Evolutionary conservation across 768 basidiomycete species (phyloP).

Genomic region (Leucosporidium yakuticum): DNA sequence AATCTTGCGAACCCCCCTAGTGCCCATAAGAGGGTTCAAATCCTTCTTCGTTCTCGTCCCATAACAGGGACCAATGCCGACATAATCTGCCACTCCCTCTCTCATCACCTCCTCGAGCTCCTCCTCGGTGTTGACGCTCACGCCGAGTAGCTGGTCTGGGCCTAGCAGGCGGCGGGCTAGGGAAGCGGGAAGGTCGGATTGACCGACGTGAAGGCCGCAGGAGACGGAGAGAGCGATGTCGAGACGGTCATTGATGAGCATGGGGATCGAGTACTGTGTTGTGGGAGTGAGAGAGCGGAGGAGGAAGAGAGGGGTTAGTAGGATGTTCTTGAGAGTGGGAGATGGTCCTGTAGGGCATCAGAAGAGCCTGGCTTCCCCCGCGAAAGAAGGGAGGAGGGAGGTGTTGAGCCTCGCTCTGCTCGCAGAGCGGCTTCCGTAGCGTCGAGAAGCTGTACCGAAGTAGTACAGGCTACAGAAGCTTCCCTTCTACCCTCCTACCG

Average conservation of each 20-base stretch:
- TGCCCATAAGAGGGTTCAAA: conserved; percentile 60
- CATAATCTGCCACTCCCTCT: conserved; percentile 67
- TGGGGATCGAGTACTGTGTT: conserved; percentile 60
- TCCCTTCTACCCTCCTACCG: neutral
- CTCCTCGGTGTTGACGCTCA: conserved; percentile 64
- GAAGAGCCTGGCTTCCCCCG: neutral
- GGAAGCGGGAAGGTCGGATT: conserved; percentile 66
- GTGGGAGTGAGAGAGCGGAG: neutral
- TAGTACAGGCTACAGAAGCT: too few species aligned
- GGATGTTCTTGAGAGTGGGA: neutral
- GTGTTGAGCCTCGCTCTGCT: neutral
- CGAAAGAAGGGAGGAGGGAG: neutral
- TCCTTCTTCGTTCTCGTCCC: conserved; percentile 72
- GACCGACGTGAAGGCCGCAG: conserved; percentile 77
- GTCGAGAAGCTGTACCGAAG: neutral
- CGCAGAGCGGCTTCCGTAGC: neutral
- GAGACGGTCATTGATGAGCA: conserved; percentile 73
- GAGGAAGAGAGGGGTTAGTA: neutral
- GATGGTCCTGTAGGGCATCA: too few species aligned
- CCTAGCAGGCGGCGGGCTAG: conserved; percentile 71
- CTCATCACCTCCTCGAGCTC: conserved; percentile 60
- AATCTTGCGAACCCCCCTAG: conserved; percentile 63
- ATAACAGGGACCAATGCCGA: conserved; percentile 83
- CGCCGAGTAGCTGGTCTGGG: conserved; percentile 64
- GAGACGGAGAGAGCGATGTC: conserved; percentile 57